A percentile compares a stretch with the other conserved stretches of the same genome.
These are phyloP conservation scores for Pythium dissotocum DNA, from an alignment of 352 stramenopile species.

Conservation along the genomic window DNA sequence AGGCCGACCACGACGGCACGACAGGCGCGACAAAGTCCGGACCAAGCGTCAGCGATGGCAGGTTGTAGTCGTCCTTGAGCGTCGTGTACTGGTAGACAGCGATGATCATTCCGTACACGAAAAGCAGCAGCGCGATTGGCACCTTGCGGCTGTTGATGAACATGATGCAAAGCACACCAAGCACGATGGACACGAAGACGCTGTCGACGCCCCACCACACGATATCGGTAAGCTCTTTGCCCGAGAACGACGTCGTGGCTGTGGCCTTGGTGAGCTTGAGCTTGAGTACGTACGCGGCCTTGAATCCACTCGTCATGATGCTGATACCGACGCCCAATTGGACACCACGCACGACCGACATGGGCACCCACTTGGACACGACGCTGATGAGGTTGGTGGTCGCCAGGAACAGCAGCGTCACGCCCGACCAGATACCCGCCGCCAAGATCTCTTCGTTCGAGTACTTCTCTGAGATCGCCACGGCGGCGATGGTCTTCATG, in stretches of 20 bases:
- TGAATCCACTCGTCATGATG: constrained; percentile 86
- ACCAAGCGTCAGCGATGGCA: constrained; percentile 51
- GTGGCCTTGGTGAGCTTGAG: constrained; percentile 35
- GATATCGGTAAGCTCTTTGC: constrained; percentile 30
- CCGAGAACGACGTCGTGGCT: constrained; percentile 28
- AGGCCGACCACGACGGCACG: constrained; percentile 55
- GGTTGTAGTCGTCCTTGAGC: constrained; percentile 47
- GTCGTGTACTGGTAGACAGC: constrained; percentile 59
- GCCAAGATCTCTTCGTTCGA: constrained; percentile 78
- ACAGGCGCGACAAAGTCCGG: constrained; percentile 62
- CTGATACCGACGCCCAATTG: constrained; percentile 91
- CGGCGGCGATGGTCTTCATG: constrained; percentile 94
- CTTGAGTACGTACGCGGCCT: constrained; percentile 51
- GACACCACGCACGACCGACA: constrained; percentile 89
- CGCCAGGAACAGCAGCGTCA: constrained; percentile 71
- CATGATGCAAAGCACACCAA: constrained; percentile 72
- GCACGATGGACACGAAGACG: constrained; percentile 62
- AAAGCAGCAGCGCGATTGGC: constrained; percentile 64
- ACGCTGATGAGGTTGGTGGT: constrained; percentile 90
- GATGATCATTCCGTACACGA: constrained; percentile 70
- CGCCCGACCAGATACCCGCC: constrained; percentile 85
- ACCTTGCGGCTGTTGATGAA: constrained; percentile 64
- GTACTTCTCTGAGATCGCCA: constrained; percentile 86
- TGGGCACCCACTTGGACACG: constrained; percentile 87
- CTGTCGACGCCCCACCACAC: constrained; percentile 71